These are phyloP conservation scores for Nigrograna mackinnonii DNA, from an alignment of 2,329 filamentous ascomycete species.

Conservation along the genomic window DNA sequence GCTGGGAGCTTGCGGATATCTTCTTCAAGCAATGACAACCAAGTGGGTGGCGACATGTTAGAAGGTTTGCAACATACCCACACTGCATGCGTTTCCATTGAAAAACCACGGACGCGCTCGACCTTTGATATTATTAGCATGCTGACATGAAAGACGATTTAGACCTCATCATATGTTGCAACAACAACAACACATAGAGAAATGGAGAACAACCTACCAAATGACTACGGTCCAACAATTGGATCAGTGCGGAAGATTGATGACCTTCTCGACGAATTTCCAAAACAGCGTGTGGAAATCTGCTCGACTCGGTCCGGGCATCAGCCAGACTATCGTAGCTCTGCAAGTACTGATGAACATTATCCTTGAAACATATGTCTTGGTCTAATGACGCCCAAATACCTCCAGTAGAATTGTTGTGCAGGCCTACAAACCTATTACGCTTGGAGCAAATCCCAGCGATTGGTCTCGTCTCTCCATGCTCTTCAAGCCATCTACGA, in stretches of 20 bases:
- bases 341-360: slow-evolving; percentile 26
- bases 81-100: slow-evolving; percentile 56
- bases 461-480: slow-evolving; percentile 50
- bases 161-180: too few species aligned
- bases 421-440: slow-evolving; percentile 52
- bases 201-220: slow-evolving; percentile 40
- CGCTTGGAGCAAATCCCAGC: slow-evolving; percentile 50
- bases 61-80: slow-evolving; percentile 51
- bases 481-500: slow-evolving; percentile 48
- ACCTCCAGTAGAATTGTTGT: slow-evolving; percentile 46
- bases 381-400: slow-evolving; percentile 55
- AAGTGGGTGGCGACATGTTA: slow-evolving; percentile 51
- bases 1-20: slow-evolving; percentile 59
- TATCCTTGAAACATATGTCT: slow-evolving; percentile 46
- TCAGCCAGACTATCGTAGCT: slow-evolving; percentile 35
- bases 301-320: slow-evolving; percentile 19
- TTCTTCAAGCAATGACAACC: slow-evolving; percentile 50
- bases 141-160: slow-evolving; percentile 4
- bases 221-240: slow-evolving; percentile 51
- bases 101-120: slow-evolving; percentile 58
- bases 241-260: slow-evolving; percentile 41
- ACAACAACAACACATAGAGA: too few species aligned
- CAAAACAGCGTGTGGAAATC: slow-evolving; percentile 57
- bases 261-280: slow-evolving; percentile 54
- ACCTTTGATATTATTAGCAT: slow-evolving; percentile 35